These are phyloP conservation scores for Hypomontagnella monticulosa DNA, from an alignment of 495 filamentous ascomycete species.

Conservation along the genomic window DNA sequence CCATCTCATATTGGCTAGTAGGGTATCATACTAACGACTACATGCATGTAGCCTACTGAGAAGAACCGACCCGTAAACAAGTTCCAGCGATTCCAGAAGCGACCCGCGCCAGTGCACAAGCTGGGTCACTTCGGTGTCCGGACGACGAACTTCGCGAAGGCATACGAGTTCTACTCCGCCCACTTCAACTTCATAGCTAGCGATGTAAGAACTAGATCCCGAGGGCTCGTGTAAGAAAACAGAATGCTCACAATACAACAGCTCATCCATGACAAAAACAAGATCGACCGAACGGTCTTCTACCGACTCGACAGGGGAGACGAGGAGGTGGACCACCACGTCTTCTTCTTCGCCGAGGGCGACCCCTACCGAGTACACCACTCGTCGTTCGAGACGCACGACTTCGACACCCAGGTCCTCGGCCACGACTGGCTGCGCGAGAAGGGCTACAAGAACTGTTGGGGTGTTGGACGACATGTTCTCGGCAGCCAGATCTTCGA, in stretches of 20 bases:
- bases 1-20: background rate
- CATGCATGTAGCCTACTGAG: slow-evolving; percentile 48
- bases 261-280: slow-evolving; percentile 61
- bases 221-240: background rate
- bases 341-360: slow-evolving; percentile 72
- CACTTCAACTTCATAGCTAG: slow-evolving; percentile 75
- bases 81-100: slow-evolving; percentile 64
- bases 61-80: slow-evolving; percentile 60
- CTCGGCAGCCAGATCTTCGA: slow-evolving; percentile 74
- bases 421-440: slow-evolving; percentile 75
- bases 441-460: slow-evolving; percentile 72
- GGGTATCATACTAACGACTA: slow-evolving; percentile 8
- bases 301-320: slow-evolving; percentile 70
- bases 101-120: slow-evolving; percentile 77
- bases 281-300: slow-evolving; percentile 67
- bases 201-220: slow-evolving; percentile 49
- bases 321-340: slow-evolving; percentile 74
- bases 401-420: slow-evolving; percentile 78
- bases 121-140: slow-evolving; percentile 77
- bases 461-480: slow-evolving; percentile 77
- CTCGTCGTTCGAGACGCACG: slow-evolving; percentile 76
- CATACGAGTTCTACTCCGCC: slow-evolving; percentile 69
- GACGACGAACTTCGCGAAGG: slow-evolving; percentile 66
- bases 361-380: slow-evolving; percentile 73
- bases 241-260: slow-evolving; percentile 16